Base-by-base conservation (phyloP, 2,329 filamentous ascomycete genomes). In the Herpomyces periplanetae region DNA sequence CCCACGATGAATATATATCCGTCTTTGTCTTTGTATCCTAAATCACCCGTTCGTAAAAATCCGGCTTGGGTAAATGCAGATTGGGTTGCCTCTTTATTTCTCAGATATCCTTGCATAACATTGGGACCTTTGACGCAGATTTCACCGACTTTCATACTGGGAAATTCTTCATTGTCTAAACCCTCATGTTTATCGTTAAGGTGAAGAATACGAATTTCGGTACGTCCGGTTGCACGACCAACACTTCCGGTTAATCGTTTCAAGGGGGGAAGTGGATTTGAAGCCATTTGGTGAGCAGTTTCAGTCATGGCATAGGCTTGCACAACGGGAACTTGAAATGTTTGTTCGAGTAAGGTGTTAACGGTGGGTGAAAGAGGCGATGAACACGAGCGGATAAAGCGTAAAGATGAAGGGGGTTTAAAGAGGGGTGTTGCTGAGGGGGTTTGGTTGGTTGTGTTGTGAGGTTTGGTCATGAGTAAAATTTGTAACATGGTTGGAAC, bases 231-330 rank as follows among this genome's bases (percentile, higher is more conserved):
- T 3, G 65, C 66, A 12, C 80, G 33, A 8, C 69, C 69, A 2
- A 84, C 69, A 18, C 59, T 68, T 18, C 69, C 69, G 0, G 69
- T 66, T 42, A 64, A 60, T 29, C 65, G 54, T 39, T 63, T 58
- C 8, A 44, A 58, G 0, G 65, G 64, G 9, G 45, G 45, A 3
- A 47, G 37, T 16, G 44, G 45, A 25, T 49, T 49, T 10, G 60
- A 66, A 1, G 64, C 68, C 60, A 73, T 71, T 36, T 71, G 64
- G 32, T 73, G 71, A 11, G 69, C 56, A 4, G 66, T 69, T 42
- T 84, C 69, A 15, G 69, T 84, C 69, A 85, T 85, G 27, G 69
- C 69, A 31, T 84, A 84, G 5, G 69, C 69, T 41, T 84, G 69
- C 8, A 85, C 48, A 0, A 85, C 69, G 0, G 69, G 68, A 0